A percentile compares a stretch with the other conserved stretches of the same genome.
Evolutionary conservation across 1,284 basidiomycete genomes (phyloP).

Genomic region (Tilletiaria anomala): DNA sequence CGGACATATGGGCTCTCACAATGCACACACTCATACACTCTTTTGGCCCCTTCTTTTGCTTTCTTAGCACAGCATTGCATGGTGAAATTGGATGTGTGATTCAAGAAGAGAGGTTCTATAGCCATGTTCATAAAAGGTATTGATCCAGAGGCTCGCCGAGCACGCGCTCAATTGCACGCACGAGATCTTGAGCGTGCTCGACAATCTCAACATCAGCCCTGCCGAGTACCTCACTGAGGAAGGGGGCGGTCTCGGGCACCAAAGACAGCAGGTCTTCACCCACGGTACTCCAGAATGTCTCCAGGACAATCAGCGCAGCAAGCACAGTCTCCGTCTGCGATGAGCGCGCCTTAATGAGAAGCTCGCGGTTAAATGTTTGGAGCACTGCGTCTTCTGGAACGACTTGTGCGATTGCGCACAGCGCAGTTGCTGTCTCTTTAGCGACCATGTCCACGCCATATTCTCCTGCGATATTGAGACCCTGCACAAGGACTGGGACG

Average conservation of each 20-base stretch:
- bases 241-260: slow-evolving; percentile 46
- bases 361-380: slow-evolving; percentile 62
- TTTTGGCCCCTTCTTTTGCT: too few species aligned
- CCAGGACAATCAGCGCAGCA: slow-evolving; percentile 56
- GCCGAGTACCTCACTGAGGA: slow-evolving; percentile 44
- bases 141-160: slow-evolving; percentile 42
- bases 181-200: slow-evolving; percentile 40
- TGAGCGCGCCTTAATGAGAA: slow-evolving; percentile 68
- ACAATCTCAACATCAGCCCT: slow-evolving; percentile 43
- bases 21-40: too few species aligned
- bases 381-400: slow-evolving; percentile 52
- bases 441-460: not conserved
- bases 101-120: too few species aligned
- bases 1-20: too few species aligned
- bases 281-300: slow-evolving; percentile 54
- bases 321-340: slow-evolving; percentile 30
- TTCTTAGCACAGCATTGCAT: too few species aligned
- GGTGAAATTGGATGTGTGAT: too few species aligned
- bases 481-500: not conserved
- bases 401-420: slow-evolving; percentile 48
- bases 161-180: slow-evolving; percentile 41
- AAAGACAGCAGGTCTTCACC: slow-evolving; percentile 49
- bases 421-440: slow-evolving; percentile 32
- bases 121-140: too few species aligned
- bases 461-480: not conserved